A percentile compares a stretch with the other conserved stretches of the same genome.
Conservation (phyloP, 106 monocot species). For the Xerophyta viscosa region DNA sequence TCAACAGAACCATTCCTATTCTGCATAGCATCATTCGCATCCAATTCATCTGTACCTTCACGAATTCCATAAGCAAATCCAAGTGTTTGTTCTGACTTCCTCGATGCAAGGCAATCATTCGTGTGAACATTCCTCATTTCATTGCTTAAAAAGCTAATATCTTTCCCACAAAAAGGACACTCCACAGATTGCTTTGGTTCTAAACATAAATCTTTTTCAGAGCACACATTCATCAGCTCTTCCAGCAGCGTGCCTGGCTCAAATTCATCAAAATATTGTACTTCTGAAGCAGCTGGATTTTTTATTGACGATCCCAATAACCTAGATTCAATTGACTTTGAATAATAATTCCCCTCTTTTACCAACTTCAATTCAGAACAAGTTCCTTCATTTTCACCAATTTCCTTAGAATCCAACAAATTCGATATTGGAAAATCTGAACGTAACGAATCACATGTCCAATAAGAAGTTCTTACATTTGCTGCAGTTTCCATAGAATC, state of each 20-base stretch:
- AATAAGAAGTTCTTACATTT: too few species aligned
- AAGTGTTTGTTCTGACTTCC: background rate
- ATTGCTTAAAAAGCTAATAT: background rate
- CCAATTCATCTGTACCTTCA: slow-evolving; percentile 4
- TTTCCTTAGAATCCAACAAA: too few species aligned
- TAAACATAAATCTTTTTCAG: background rate
- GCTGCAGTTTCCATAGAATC: too few species aligned
- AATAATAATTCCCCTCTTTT: slow-evolving; percentile 12
- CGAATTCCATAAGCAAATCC: background rate
- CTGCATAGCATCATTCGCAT: background rate
- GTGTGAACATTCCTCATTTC: slow-evolving; percentile 5
- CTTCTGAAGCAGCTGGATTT: slow-evolving; percentile 7
- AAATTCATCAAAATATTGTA: slow-evolving; percentile 6
- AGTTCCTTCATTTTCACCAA: too few species aligned
- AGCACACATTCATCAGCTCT: slow-evolving; percentile 27
- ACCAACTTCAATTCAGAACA: too few species aligned
- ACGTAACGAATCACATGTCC: too few species aligned
- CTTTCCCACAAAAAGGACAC: slow-evolving; percentile 1
- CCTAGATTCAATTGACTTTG: slow-evolving; percentile 44
- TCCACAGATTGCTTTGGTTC: background rate
- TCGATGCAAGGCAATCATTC: slow-evolving; percentile 3
- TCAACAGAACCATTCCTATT: slow-evolving; percentile 26
- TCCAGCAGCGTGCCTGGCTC: slow-evolving; percentile 42
- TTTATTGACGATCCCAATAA: slow-evolving; percentile 21
- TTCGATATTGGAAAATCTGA: too few species aligned